Base-by-base conservation (phyloP, 2,329 filamentous ascomycete species). In the Nemania abortiva region DNA sequence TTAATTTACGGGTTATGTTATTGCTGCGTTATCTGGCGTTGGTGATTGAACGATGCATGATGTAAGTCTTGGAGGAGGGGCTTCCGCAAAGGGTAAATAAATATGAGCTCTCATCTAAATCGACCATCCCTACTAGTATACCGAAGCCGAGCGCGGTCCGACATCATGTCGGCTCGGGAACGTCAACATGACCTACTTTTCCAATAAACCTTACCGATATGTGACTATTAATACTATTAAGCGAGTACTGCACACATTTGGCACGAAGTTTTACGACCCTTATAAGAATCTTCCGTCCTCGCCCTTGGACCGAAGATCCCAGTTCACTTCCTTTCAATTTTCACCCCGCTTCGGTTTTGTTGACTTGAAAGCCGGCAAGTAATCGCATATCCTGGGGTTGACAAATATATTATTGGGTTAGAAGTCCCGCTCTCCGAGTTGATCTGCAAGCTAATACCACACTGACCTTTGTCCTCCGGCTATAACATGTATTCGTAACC, bases 361-460 rank as follows among this genome's bases (percentile, higher is more conserved):
- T 13, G 13, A 22, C 9, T 20, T 49, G 11, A 22, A 22, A 49
- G 11, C n/a, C 45, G 45, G 45, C 45, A 3, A 20, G 45, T 24
- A 49, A 24, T 24, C 45, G 45, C 13, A 49, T 24, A 15, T 50
- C 24, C 9, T 24, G 13, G 9, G 50, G 18, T 34, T 52, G 27
- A 9, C n/a, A 37, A 37, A 49, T 13, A 3, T 15, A 5, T 34
- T 10, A 55, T 63, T 56, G 37, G 50, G 27, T 24, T 18, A 22
- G 18, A 39, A 42, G 47, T n/a, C 22, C 5, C 22, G 24, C 15
- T 45, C 50, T 57, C 53, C 61, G 45, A 50, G 37, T 13, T 18
- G 49, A 50, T 56, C 42, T 27, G 50, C 27, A 49, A 18, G 42
- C 37, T 49, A 15, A 18, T 63, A 52, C 39, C 61, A 57, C 15